These are phyloP conservation scores for Hydnum rufescens DNA, from an alignment of 768 basidiomycete genomes.

Conservation along the genomic window DNA sequence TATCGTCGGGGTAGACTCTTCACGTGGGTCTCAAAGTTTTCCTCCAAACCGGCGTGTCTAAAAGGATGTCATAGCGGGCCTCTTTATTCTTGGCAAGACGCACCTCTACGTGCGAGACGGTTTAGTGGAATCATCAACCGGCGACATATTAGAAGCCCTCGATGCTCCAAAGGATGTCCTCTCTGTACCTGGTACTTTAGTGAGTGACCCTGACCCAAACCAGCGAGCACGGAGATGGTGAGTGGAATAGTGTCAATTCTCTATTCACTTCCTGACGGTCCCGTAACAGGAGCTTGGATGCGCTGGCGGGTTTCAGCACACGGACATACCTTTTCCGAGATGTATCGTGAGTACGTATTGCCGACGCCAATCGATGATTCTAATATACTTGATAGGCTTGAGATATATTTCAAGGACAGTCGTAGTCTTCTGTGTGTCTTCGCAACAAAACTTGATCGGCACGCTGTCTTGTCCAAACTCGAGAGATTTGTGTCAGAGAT, in stretches of 20 bases:
- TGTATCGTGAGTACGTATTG: constrained; percentile 44
- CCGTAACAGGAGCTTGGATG: constrained; percentile 50
- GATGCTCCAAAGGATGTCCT: constrained; percentile 69
- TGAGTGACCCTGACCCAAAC: constrained; percentile 50
- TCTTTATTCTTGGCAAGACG: constrained; percentile 68
- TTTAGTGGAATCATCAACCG: constrained; percentile 65
- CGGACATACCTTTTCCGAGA: constrained; percentile 80
- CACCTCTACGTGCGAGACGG: constrained; percentile 86
- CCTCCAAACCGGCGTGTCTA: not conserved
- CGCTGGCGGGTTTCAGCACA: constrained; percentile 59
- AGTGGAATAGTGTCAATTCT: constrained; percentile 11
- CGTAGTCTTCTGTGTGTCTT: constrained; percentile 75
- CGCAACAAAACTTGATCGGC: constrained; percentile 42
- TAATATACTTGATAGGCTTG: constrained; percentile 31
- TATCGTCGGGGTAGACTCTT: constrained; percentile 79
- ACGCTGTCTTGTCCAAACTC: constrained; percentile 17
- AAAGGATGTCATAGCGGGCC: constrained; percentile 34
- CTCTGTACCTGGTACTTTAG: constrained; percentile 66
- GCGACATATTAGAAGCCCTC: constrained; percentile 72
- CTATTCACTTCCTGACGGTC: not conserved
- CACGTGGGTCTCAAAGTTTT: constrained; percentile 56
- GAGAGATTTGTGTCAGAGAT: not conserved
- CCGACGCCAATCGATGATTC: not conserved
- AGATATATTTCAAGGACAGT: constrained; percentile 86
- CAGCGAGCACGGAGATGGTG: constrained; percentile 73